phyloP scores from a whole-genome alignment of 306 rosid species.

The Cucurbita moschata region DNA sequence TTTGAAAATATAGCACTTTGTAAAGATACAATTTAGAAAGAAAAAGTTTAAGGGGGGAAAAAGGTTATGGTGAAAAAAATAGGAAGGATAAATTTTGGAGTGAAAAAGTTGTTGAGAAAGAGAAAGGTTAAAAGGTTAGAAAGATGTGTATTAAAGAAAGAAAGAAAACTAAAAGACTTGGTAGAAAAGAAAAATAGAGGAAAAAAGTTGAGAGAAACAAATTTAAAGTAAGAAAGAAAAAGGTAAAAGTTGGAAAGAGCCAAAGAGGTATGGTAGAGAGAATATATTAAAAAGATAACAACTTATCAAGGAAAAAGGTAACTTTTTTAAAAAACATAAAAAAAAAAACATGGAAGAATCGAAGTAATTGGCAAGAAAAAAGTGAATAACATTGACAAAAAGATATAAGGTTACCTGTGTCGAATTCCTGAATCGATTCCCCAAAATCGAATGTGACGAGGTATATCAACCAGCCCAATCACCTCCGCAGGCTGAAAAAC shows the following conservation, averaged over 20 bases:
- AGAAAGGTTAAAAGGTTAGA: not conserved
- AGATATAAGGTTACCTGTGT: conserved; percentile 42
- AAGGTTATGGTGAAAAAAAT: too few species aligned
- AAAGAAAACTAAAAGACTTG: not conserved
- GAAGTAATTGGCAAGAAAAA: not conserved
- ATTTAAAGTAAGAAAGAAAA: not conserved
- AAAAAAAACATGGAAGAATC: too few species aligned
- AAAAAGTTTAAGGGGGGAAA: not conserved
- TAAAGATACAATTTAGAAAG: not conserved
- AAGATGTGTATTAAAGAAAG: not conserved
- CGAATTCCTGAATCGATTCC: conserved; percentile 97
- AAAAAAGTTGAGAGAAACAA: not conserved
- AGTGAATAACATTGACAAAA: not conserved
- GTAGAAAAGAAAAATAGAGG: too few species aligned
- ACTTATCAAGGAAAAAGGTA: not conserved
- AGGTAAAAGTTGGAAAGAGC: not conserved
- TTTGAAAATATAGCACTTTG: not conserved
- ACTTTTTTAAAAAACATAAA: not conserved
- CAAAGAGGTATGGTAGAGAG: not conserved
- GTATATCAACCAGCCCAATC: conserved; percentile 89
- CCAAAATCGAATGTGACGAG: conserved; percentile 77
- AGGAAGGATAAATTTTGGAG: too few species aligned
- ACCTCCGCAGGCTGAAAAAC: conserved; percentile 94
- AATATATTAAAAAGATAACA: not conserved
- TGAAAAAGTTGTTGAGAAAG: too few species aligned